Percentiles rank a stretch among this genome's conserved stretches.
These are phyloP conservation scores for Alternaria infectoria DNA, from an alignment of 2,329 filamentous ascomycete genomes.

Conservation along the genomic window DNA sequence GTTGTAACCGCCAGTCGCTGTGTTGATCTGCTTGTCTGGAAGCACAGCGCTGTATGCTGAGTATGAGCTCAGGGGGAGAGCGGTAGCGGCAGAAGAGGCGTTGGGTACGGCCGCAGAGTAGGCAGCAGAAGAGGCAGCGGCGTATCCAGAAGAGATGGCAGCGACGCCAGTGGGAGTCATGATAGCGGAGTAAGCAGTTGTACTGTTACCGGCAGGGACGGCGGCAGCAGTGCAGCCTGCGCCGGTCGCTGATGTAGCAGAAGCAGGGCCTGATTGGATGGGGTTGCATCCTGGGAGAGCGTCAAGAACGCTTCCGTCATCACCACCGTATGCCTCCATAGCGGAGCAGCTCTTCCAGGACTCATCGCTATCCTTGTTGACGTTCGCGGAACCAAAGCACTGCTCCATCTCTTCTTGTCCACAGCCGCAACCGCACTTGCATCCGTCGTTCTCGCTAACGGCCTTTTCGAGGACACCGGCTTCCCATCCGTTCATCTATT, in stretches of 20 bases:
- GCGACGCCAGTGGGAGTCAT: conserved; percentile 7
- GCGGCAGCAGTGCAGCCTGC: conserved; percentile 32
- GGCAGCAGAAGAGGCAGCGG: neutral
- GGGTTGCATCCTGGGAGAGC: conserved; percentile 49
- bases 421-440: conserved; percentile 48
- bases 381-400: conserved; percentile 45
- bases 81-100: conserved; percentile 6
- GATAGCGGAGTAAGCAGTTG: neutral
- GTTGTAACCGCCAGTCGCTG: conserved; percentile 1
- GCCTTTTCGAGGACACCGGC: conserved; percentile 46
- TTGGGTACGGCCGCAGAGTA: neutral
- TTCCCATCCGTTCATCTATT: conserved; percentile 45
- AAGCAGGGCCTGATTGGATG: conserved; percentile 44
- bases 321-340: conserved; percentile 14
- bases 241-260: conserved; percentile 36
- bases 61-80: neutral
- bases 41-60: conserved; percentile 16
- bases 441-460: conserved; percentile 39
- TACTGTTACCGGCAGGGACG: conserved; percentile 8
- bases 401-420: conserved; percentile 43
- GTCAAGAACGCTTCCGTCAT: conserved; percentile 28
- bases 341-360: conserved; percentile 39
- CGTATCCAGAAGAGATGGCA: neutral
- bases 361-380: conserved; percentile 41
- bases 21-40: conserved; percentile 15